Evolutionary conservation across 768 basidiomycete species (phyloP).

Genomic region (Rhodotorula graminis): DNA sequence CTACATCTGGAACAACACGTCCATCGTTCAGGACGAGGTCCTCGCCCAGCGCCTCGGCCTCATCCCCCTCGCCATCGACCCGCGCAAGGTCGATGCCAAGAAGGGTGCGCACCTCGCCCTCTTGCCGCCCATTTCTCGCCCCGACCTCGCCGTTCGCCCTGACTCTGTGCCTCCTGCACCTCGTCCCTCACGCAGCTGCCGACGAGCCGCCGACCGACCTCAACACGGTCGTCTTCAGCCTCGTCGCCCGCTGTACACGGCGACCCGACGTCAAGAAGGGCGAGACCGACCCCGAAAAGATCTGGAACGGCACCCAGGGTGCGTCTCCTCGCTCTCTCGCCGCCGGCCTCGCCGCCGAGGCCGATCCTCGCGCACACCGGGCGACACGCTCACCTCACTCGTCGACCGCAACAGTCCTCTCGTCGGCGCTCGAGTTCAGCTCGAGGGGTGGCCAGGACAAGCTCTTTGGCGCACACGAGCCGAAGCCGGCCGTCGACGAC

Average conservation of each 20-base stretch:
- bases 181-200: constrained; percentile 32
- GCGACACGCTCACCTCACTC: too few relatives aligned
- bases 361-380: too few relatives aligned
- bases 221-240: constrained; percentile 82
- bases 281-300: constrained; percentile 58
- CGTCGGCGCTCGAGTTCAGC: constrained; percentile 59
- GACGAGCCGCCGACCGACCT: constrained; percentile 71
- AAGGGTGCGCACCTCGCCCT: constrained; percentile 39
- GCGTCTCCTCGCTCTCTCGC: too few relatives aligned
- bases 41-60: constrained; percentile 87
- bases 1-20: constrained; percentile 91
- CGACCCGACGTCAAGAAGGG: constrained; percentile 51
- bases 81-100: constrained; percentile 57
- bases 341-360: too few relatives aligned
- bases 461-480: constrained; percentile 57
- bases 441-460: constrained; percentile 74
- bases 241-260: constrained; percentile 64
- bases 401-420: constrained; percentile 37
- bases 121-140: background rate
- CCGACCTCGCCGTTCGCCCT: background rate
- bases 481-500: constrained; percentile 67
- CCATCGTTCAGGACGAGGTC: constrained; percentile 88
- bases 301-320: constrained; percentile 67
- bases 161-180: too few relatives aligned
- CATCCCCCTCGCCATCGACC: constrained; percentile 82